Evolutionary conservation across 78 protist genomes (phyloP).

Genomic region (Guillardia theta): DNA sequence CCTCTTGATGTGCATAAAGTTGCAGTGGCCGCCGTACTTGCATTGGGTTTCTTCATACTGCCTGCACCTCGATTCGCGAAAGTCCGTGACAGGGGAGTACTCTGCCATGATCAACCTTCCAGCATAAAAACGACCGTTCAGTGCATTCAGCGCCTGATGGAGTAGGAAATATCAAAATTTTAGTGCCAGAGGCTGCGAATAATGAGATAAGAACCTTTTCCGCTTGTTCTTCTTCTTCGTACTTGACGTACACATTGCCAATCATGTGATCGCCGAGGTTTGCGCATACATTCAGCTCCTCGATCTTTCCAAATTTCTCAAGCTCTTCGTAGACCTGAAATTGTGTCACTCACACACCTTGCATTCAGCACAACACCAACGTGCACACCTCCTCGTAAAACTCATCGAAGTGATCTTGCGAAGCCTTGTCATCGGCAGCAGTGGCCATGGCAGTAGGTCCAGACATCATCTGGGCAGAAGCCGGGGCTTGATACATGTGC

Average conservation of each 20-base stretch:
- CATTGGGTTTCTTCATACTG: conserved; percentile 90
- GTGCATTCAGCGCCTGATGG: neutral
- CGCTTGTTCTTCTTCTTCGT: conserved; percentile 86
- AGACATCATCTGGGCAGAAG: neutral
- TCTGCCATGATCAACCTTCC: conserved; percentile 87
- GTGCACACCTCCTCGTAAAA: conserved; percentile 81
- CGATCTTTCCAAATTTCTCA: conserved; percentile 53
- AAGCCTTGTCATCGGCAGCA: neutral
- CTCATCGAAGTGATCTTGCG: conserved; percentile 80
- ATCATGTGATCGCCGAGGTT: conserved; percentile 94
- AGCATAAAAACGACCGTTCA: neutral
- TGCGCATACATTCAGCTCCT: conserved; percentile 76
- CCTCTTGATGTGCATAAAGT: conserved; percentile 93
- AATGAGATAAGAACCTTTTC: conserved; percentile 61
- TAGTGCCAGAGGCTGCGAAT: neutral
- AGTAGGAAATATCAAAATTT: neutral
- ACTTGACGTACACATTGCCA: conserved; percentile 97
- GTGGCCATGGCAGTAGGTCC: neutral
- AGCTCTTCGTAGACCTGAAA: conserved; percentile 81
- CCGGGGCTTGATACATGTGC: conserved; percentile 76
- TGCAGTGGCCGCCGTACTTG: conserved; percentile 94
- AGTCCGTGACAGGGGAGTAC: conserved; percentile 97
- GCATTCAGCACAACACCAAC: neutral
- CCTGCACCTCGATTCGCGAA: conserved; percentile 86
- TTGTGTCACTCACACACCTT: neutral